Evolutionary conservation across 345 rosid species (phyloP).

Genomic region (Eucalyptus sp.): DNA sequence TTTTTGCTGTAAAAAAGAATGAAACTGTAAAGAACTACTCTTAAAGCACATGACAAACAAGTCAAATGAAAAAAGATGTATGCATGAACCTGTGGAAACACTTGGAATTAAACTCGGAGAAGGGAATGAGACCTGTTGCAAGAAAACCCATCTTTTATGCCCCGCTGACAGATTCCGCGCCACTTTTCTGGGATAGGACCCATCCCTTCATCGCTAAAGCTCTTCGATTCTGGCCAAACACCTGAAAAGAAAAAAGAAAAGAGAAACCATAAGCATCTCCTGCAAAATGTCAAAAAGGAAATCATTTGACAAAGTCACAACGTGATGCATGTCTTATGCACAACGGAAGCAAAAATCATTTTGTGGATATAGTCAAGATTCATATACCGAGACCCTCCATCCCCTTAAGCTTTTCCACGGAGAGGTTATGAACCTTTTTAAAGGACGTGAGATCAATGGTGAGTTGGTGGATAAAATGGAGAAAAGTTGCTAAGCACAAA

Average conservation of each 20-base stretch:
- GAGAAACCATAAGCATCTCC: neutral
- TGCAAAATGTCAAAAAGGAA: neutral
- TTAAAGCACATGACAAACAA: neutral
- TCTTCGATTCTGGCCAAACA: slow-evolving; percentile 10
- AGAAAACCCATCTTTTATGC: neutral
- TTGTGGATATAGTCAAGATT: neutral
- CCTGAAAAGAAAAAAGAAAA: neutral
- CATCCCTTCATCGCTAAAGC: slow-evolving; percentile 1
- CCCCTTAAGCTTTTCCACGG: neutral
- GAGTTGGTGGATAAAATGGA: neutral
- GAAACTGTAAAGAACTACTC: neutral
- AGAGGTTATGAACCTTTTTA: neutral
- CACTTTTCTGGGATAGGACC: slow-evolving; percentile 5
- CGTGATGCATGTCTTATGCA: neutral
- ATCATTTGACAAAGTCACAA: neutral
- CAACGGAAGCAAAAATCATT: neutral
- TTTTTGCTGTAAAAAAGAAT: neutral
- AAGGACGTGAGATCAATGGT: neutral
- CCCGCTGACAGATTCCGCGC: slow-evolving; percentile 7
- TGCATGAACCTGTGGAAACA: neutral
- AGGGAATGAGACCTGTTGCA: neutral
- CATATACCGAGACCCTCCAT: neutral
- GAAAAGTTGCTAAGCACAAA: neutral
- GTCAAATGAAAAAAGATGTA: neutral
- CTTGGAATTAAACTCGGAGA: neutral